These are phyloP conservation scores for Suillus subalutaceus DNA, from an alignment of 768 basidiomycete species.

Conservation along the genomic window DNA sequence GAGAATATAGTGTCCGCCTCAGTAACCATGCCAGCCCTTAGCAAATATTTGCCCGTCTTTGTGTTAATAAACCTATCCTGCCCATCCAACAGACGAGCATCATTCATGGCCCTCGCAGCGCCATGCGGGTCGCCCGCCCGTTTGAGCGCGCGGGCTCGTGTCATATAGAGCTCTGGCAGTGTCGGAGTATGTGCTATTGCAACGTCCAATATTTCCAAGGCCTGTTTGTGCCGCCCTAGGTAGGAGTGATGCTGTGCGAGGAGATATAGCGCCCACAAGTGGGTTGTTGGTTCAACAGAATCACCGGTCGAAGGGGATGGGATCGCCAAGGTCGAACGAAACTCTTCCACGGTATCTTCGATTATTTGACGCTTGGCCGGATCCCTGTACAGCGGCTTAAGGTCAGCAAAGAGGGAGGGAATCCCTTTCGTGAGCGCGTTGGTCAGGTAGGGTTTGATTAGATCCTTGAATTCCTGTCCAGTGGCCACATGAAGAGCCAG, in stretches of 20 bases:
- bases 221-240: slow-evolving; percentile 46
- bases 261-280: slow-evolving; percentile 96
- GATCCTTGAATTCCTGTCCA: slow-evolving; percentile 70
- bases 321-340: slow-evolving; percentile 39
- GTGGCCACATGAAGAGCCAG: slow-evolving; percentile 70
- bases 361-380: slow-evolving; percentile 65
- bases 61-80: slow-evolving; percentile 97
- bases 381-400: slow-evolving; percentile 82
- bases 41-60: slow-evolving; percentile 88
- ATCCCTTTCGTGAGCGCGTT: slow-evolving; percentile 80
- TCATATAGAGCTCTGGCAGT: slow-evolving; percentile 85
- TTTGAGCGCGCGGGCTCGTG: slow-evolving; percentile 83
- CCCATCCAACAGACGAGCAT: slow-evolving; percentile 83
- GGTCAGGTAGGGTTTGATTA: slow-evolving; percentile 68
- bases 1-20: slow-evolving; percentile 78
- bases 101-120: slow-evolving; percentile 77
- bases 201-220: slow-evolving; percentile 62
- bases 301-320: slow-evolving; percentile 21
- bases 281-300: slow-evolving; percentile 64
- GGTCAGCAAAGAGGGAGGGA: slow-evolving; percentile 90
- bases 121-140: slow-evolving; percentile 78
- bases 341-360: slow-evolving; percentile 65
- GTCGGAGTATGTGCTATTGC: slow-evolving; percentile 90
- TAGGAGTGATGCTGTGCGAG: slow-evolving; percentile 87
- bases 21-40: slow-evolving; percentile 79